phyloP scores from a whole-genome alignment of 306 rosid genomes.

The Calophaca sinica region DNA sequence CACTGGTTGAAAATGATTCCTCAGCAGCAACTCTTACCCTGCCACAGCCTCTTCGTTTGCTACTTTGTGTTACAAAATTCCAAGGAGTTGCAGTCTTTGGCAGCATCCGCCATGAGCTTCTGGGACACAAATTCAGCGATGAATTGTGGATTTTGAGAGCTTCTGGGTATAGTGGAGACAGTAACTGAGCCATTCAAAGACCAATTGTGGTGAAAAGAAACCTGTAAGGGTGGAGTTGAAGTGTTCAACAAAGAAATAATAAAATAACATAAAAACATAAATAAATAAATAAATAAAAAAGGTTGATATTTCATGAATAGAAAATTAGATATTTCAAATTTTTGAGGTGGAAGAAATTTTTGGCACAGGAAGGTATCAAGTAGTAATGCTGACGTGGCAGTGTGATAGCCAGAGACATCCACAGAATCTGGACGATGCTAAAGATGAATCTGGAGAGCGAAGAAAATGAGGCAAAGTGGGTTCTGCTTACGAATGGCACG shows the following conservation, averaged over 20 bases:
- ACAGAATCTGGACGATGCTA: constrained; percentile 55
- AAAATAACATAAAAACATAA: background rate
- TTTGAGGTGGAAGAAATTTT: constrained; percentile 68
- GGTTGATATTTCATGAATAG: constrained; percentile 41
- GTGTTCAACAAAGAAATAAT: constrained; percentile 3
- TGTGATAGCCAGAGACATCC: constrained; percentile 55
- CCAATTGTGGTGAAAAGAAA: background rate
- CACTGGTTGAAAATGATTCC: constrained; percentile 55
- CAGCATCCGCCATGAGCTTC: constrained; percentile 56
- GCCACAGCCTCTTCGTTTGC: constrained; percentile 55
- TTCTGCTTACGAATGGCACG: constrained; percentile 31
- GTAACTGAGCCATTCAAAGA: constrained; percentile 69
- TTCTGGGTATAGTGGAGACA: constrained; percentile 72
- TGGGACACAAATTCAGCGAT: constrained; percentile 48
- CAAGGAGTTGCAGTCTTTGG: constrained; percentile 46
- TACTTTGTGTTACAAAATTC: constrained; percentile 48
- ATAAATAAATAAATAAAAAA: too few species aligned
- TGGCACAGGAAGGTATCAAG: constrained; percentile 45
- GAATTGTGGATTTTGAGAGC: constrained; percentile 67
- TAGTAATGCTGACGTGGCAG: constrained; percentile 67
- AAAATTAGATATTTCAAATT: constrained; percentile 34
- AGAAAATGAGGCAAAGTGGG: constrained; percentile 30
- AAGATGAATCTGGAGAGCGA: constrained; percentile 46
- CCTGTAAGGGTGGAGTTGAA: background rate
- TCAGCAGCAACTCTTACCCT: constrained; percentile 69